These are phyloP conservation scores for Sclerotinia borealis DNA, from an alignment of 2,329 filamentous ascomycete genomes.

Conservation along the genomic window DNA sequence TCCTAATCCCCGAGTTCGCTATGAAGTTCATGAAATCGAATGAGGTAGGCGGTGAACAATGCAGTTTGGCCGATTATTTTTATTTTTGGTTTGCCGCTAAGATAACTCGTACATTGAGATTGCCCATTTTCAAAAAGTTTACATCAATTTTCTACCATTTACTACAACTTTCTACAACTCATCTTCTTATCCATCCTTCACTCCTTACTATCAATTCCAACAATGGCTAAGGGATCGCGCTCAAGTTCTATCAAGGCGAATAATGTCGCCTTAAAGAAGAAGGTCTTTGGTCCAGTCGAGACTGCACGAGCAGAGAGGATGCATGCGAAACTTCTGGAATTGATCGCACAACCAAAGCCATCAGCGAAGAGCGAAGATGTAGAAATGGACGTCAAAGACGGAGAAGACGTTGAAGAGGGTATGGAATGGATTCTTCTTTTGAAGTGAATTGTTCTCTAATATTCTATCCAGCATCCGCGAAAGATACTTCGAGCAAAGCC, in stretches of 20 bases:
- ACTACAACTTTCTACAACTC: background rate
- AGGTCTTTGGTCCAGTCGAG: slow-evolving; percentile 80
- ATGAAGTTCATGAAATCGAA: background rate
- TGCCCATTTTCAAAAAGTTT: background rate
- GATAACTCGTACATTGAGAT: no score
- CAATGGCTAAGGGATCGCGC: slow-evolving; percentile 83
- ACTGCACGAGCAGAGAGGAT: slow-evolving; percentile 74
- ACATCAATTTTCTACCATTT: background rate
- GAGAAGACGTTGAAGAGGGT: slow-evolving; percentile 13
- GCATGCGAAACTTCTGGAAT: slow-evolving; percentile 76
- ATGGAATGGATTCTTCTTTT: background rate
- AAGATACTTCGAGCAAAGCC: slow-evolving; percentile 14
- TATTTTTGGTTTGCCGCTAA: slow-evolving; percentile 6
- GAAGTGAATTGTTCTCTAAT: slow-evolving; percentile 13
- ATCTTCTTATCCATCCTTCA: background rate
- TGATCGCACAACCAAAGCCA: slow-evolving; percentile 71
- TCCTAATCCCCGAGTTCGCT: background rate
- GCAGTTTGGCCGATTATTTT: background rate
- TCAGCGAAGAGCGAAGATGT: slow-evolving; percentile 43
- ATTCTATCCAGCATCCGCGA: slow-evolving; percentile 14
- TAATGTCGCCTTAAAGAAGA: slow-evolving; percentile 70
- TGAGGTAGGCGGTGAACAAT: background rate
- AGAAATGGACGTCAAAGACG: slow-evolving; percentile 41
- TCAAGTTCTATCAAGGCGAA: slow-evolving; percentile 78
- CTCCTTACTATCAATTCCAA: slow-evolving; percentile 23